Percentiles rank a stretch among this genome's conserved stretches.
Evolutionary conservation across 2,329 filamentous ascomycete genomes (phyloP).

Genomic region (Diaporthe caulivora): DNA sequence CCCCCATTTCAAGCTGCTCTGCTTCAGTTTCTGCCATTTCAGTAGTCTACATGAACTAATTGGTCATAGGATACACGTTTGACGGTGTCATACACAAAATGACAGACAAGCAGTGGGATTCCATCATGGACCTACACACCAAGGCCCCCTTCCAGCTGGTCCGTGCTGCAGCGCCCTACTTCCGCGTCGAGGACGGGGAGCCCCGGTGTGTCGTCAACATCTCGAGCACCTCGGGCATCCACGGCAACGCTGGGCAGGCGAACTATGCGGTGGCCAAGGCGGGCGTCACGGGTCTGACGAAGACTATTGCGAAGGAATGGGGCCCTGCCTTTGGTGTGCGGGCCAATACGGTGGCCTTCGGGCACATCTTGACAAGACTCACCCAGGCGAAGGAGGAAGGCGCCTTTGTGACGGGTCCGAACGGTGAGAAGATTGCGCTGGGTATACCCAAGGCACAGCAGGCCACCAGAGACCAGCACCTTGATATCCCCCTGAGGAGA

Average conservation of each 20-base stretch:
- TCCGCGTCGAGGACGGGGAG: slow-evolving; percentile 87
- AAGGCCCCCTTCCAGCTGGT: slow-evolving; percentile 89
- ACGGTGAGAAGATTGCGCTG: slow-evolving; percentile 79
- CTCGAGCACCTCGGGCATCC: slow-evolving; percentile 82
- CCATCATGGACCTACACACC: slow-evolving; percentile 84
- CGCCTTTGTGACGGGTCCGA: slow-evolving; percentile 81
- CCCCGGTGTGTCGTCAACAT: slow-evolving; percentile 86
- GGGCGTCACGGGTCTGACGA: slow-evolving; percentile 84
- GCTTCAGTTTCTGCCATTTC: not conserved
- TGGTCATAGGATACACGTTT: slow-evolving; percentile 78
- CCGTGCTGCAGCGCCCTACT: slow-evolving; percentile 84
- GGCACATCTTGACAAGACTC: slow-evolving; percentile 82
- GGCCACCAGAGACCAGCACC: slow-evolving; percentile 58
- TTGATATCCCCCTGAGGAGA: slow-evolving; percentile 83
- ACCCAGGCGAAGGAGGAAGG: slow-evolving; percentile 89
- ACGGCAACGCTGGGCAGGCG: slow-evolving; percentile 91
- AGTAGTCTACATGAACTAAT: not conserved
- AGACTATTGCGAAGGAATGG: slow-evolving; percentile 94
- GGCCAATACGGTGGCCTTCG: slow-evolving; percentile 87
- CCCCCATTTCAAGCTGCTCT: too few species aligned
- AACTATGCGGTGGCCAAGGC: slow-evolving; percentile 92
- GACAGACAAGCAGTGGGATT: slow-evolving; percentile 92
- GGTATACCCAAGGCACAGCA: slow-evolving; percentile 77
- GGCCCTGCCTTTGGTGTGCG: slow-evolving; percentile 85
- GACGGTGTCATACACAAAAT: slow-evolving; percentile 95